Conservation (phyloP, 345 rosid genomes). For the Garcia nutans region DNA sequence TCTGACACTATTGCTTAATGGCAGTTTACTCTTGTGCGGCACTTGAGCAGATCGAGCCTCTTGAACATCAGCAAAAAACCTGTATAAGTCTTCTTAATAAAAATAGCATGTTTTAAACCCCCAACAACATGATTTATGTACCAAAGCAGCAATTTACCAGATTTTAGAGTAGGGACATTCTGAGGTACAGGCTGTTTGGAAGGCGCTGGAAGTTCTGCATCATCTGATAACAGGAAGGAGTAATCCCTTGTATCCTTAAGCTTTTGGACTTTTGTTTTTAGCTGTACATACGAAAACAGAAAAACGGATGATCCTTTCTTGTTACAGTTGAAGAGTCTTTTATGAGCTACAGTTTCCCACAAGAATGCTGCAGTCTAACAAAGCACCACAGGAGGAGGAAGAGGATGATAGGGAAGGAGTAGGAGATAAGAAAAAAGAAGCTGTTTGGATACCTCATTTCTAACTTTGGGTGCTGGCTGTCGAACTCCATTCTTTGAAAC, state of each 20-base stretch:
- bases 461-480: conserved; percentile 35
- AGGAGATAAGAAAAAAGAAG: background rate
- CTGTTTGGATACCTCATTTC: conserved; percentile 42
- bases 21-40: conserved; percentile 49
- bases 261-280: conserved; percentile 57
- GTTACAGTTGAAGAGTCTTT: conserved; percentile 4
- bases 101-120: conserved; percentile 45
- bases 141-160: conserved; percentile 49
- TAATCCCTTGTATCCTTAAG: conserved; percentile 82
- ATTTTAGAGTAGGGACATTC: conserved; percentile 38
- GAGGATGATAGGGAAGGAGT: background rate
- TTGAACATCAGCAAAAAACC: conserved; percentile 75
- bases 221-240: conserved; percentile 79
- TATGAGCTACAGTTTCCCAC: background rate
- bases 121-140: conserved; percentile 20
- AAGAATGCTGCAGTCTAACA: background rate
- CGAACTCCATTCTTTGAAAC: conserved; percentile 40
- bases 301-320: conserved; percentile 2
- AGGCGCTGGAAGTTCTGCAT: conserved; percentile 63
- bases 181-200: conserved; percentile 47
- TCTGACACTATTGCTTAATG: conserved; percentile 45
- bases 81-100: conserved; percentile 65
- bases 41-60: conserved; percentile 59
- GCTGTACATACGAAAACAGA: conserved; percentile 32
- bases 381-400: background rate